phyloP scores from a whole-genome alignment of 768 basidiomycete species.

The Rhodotorula kratochvilovae region DNA sequence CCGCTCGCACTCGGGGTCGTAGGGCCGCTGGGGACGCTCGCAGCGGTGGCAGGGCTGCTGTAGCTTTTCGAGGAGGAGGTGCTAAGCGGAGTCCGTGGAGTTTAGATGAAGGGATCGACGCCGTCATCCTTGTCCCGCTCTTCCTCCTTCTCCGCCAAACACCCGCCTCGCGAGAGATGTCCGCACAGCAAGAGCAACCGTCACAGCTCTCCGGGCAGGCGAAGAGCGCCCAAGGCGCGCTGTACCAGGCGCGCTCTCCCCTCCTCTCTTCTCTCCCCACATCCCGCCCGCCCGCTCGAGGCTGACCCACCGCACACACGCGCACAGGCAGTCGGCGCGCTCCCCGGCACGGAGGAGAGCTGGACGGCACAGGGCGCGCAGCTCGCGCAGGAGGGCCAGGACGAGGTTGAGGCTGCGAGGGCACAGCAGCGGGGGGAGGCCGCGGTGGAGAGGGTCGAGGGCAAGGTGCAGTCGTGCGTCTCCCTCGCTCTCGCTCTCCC shows the following conservation, averaged over 20 bases:
- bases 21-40: conserved; percentile 54
- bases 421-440: background rate
- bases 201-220: conserved; percentile 16
- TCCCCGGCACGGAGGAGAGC: background rate
- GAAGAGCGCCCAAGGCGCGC: conserved; percentile 9
- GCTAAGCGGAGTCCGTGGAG: too few relatives aligned
- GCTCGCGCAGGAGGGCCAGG: background rate
- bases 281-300: background rate
- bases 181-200: background rate
- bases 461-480: conserved; percentile 24
- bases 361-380: conserved; percentile 13
- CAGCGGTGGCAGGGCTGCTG: conserved; percentile 50
- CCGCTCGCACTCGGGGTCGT: conserved; percentile 49
- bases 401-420: conserved; percentile 10
- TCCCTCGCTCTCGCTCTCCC: background rate
- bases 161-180: background rate
- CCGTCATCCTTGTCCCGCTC: background rate
- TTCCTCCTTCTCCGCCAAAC: background rate
- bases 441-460: background rate
- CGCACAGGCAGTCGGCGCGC: background rate
- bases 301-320: background rate
- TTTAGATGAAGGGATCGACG: too few relatives aligned
- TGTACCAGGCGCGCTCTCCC: conserved; percentile 17
- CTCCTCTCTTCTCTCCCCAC: background rate
- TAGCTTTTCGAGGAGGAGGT: background rate